phyloP scores from a whole-genome alignment of 768 basidiomycete genomes.

The Lyophyllum shimeji region DNA sequence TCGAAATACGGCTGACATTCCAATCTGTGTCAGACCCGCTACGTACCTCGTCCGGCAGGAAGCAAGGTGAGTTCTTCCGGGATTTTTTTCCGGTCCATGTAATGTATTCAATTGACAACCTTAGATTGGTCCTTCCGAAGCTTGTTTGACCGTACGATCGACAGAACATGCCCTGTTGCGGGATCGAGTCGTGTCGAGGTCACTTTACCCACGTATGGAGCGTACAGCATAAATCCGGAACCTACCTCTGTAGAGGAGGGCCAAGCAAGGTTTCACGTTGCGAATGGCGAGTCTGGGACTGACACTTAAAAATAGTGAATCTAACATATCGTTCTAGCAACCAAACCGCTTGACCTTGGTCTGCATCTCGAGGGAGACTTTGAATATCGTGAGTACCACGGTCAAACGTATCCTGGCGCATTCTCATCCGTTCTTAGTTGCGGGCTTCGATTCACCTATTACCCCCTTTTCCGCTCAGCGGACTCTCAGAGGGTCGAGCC shows the following conservation, averaged over 20 bases:
- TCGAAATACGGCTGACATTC: slow-evolving; percentile 66
- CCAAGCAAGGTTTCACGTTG: slow-evolving; percentile 48
- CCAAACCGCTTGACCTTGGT: slow-evolving; percentile 51
- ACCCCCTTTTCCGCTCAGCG: slow-evolving; percentile 65
- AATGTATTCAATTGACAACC: slow-evolving; percentile 3
- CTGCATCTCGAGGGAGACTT: slow-evolving; percentile 63
- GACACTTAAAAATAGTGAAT: slow-evolving; percentile 2
- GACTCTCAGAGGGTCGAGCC: slow-evolving; percentile 70
- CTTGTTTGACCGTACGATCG: slow-evolving; percentile 66
- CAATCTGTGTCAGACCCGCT: slow-evolving; percentile 83
- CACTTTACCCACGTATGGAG: slow-evolving; percentile 37
- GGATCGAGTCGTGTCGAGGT: slow-evolving; percentile 55
- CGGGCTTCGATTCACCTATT: slow-evolving; percentile 36
- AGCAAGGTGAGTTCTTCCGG: slow-evolving; percentile 46
- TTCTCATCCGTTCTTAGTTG: slow-evolving; percentile 27
- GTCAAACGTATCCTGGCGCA: not conserved
- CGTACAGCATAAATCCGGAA: slow-evolving; percentile 53
- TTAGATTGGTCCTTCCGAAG: slow-evolving; percentile 74
- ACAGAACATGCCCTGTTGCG: slow-evolving; percentile 71
- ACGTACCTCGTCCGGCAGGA: slow-evolving; percentile 45
- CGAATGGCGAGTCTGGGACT: slow-evolving; percentile 36
- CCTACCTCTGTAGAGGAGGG: slow-evolving; percentile 35
- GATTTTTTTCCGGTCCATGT: not conserved
- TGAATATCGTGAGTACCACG: slow-evolving; percentile 50
- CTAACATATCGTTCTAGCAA: slow-evolving; percentile 27